phyloP scores from a whole-genome alignment of 495 filamentous ascomycete species.

The Hypoxylon lenormandii region DNA sequence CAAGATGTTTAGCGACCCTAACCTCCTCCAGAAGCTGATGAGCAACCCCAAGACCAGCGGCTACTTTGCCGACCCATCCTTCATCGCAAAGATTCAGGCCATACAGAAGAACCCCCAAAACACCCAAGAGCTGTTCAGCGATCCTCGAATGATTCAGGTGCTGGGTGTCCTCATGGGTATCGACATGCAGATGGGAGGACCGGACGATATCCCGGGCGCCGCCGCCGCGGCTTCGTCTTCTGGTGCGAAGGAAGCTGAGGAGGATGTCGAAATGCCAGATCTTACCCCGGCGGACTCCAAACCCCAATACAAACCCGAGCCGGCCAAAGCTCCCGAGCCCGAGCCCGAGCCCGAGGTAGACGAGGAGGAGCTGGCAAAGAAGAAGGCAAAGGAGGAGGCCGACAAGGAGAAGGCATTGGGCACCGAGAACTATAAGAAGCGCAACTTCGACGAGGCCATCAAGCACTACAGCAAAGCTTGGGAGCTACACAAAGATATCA shows the following conservation, averaged over 20 bases:
- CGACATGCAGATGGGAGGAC: slow-evolving; percentile 85
- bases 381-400: slow-evolving; percentile 89
- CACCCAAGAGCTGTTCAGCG: slow-evolving; percentile 81
- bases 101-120: slow-evolving; percentile 83
- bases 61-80: slow-evolving; percentile 84
- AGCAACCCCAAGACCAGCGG: slow-evolving; percentile 89
- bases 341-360: slow-evolving; percentile 75
- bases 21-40: slow-evolving; percentile 87
- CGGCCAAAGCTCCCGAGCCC: slow-evolving; percentile 66
- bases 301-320: slow-evolving; percentile 64
- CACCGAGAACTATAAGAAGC: slow-evolving; percentile 97
- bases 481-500: slow-evolving; percentile 94
- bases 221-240: slow-evolving; percentile 52
- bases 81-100: slow-evolving; percentile 88
- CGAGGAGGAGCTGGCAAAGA: slow-evolving; percentile 82
- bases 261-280: slow-evolving; percentile 85
- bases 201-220: slow-evolving; percentile 62
- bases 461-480: slow-evolving; percentile 96
- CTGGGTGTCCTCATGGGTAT: slow-evolving; percentile 93
- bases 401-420: slow-evolving; percentile 95
- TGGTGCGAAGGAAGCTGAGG: slow-evolving; percentile 67
- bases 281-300: slow-evolving; percentile 59
- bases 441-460: slow-evolving; percentile 92
- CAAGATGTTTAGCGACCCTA: slow-evolving; percentile 91
- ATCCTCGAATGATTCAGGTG: slow-evolving; percentile 92